phyloP scores from a whole-genome alignment of 2,329 filamentous ascomycete genomes.

The Talaromyces sp. region DNA sequence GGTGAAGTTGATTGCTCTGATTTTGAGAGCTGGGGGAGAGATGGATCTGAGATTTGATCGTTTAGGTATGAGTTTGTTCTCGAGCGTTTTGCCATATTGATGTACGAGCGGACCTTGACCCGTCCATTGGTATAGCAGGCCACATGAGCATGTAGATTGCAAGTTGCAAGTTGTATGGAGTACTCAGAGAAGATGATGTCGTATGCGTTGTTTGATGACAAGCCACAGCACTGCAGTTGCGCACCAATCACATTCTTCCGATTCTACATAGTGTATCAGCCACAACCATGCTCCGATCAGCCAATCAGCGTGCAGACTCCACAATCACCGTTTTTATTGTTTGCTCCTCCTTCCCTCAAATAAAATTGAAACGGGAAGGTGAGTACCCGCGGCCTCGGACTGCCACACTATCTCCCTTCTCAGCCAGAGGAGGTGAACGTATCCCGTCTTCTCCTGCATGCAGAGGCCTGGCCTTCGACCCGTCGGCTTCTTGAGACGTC shows the following conservation, averaged over 20 bases:
- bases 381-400: neutral
- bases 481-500: neutral
- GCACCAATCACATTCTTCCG: neutral
- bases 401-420: neutral
- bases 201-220: neutral
- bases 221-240: neutral
- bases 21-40: slow-evolving; percentile 3
- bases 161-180: neutral
- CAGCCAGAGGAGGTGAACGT: neutral
- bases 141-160: neutral
- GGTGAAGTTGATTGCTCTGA: slow-evolving; percentile 19
- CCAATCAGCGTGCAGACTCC: slow-evolving; percentile 10
- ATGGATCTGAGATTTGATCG: slow-evolving; percentile 24
- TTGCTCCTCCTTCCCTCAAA: neutral
- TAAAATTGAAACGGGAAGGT: neutral
- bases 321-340: slow-evolving; percentile 3
- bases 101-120: neutral
- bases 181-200: neutral
- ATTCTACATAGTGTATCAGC: slow-evolving; percentile 11
- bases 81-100: slow-evolving; percentile 56
- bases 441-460: neutral
- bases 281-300: slow-evolving; percentile 14
- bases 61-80: slow-evolving; percentile 27
- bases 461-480: neutral
- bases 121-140: neutral